Conservation (phyloP, 2,329 filamentous ascomycete genomes). For the Rachicladosporium sp. region DNA sequence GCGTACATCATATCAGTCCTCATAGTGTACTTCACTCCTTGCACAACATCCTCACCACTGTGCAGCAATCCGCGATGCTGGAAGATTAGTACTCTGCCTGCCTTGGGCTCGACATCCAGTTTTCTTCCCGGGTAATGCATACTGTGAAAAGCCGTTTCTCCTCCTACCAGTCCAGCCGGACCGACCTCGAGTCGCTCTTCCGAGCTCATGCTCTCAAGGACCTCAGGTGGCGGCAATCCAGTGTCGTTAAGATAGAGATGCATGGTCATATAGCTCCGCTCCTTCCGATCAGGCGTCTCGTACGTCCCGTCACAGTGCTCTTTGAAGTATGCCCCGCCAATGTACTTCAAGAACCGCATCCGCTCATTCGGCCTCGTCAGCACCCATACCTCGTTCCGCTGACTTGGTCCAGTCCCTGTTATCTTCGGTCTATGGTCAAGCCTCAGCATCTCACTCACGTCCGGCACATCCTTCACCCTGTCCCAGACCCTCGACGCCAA, state of each 20-base stretch:
- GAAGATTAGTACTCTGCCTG: slow-evolving; percentile 42
- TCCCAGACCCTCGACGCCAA: slow-evolving; percentile 52
- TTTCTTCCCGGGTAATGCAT: slow-evolving; percentile 16
- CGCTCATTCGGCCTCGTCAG: slow-evolving; percentile 52
- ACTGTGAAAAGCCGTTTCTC: slow-evolving; percentile 42
- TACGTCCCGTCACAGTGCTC: slow-evolving; percentile 60
- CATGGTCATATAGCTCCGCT: slow-evolving; percentile 42
- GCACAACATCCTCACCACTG: slow-evolving; percentile 41
- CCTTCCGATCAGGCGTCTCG: slow-evolving; percentile 39
- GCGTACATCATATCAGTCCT: slow-evolving; percentile 45
- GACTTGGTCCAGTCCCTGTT: slow-evolving; percentile 34
- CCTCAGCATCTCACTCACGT: slow-evolving; percentile 34
- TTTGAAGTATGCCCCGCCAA: slow-evolving; percentile 59
- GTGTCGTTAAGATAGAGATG: slow-evolving; percentile 36
- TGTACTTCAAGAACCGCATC: slow-evolving; percentile 64
- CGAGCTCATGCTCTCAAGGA: slow-evolving; percentile 8
- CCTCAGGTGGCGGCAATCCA: slow-evolving; percentile 6
- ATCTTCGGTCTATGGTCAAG: slow-evolving; percentile 27
- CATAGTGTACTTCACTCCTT: slow-evolving; percentile 43
- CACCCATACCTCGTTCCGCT: slow-evolving; percentile 31
- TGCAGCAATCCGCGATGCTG: slow-evolving; percentile 43
- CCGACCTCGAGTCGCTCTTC: slow-evolving; percentile 16
- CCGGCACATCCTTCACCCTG: slow-evolving; percentile 38
- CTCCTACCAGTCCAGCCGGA: slow-evolving; percentile 32
- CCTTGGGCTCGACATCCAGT: slow-evolving; percentile 37